Evolutionary conservation across 2,329 filamentous ascomycete species (phyloP), one percentile per base, ranked within the genome.

Genomic region (Fonsecaea pedrosoi): DNA sequence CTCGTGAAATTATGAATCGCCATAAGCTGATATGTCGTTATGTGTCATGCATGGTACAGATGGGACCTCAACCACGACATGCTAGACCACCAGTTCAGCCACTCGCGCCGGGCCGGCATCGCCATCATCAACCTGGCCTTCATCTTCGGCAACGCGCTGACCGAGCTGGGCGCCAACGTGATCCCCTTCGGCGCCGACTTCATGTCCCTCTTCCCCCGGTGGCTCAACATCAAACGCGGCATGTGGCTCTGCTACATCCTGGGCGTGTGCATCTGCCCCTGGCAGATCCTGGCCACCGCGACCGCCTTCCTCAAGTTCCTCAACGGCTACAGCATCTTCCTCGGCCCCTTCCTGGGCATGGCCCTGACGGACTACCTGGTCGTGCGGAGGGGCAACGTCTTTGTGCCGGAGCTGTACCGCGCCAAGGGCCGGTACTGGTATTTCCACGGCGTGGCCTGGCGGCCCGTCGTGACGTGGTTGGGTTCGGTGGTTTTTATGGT

Each of bases 381-480:
- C 1, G 65, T 74, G 10, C 68, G 70, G 37, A 65, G 65, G 35
- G 55, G 45, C 4, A 66, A 66, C 37, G n/a, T 66, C 62, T 69
- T 61, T 21, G 65, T 67, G 13, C 57, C 34, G n/a, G 70, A 62
- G 30, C 65, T 72, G 53, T 72, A 68, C 60, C 30, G 66, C 38
- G 54, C 45, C 3, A 40, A 55, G 15, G 65, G 62, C 2, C 50
- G 53, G 32, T 72, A 72, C 37, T 65, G 67, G 48, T 72, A 69
- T 54, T 54, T 59, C 21, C 77, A 78, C 54, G 74, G 85, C 81
- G 87, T 32, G 86, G 86, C 34, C 76, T 86, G 3, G 76, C 83
- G 2, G 84, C 86, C 0, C 4, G 77, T 86, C 1, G 76, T 83
- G 1, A 84, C 87, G 0, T 88, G 89, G 68, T 56, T 89, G 6